Conservation (phyloP, 345 rosid genomes). For the Arabis alpina region DNA sequence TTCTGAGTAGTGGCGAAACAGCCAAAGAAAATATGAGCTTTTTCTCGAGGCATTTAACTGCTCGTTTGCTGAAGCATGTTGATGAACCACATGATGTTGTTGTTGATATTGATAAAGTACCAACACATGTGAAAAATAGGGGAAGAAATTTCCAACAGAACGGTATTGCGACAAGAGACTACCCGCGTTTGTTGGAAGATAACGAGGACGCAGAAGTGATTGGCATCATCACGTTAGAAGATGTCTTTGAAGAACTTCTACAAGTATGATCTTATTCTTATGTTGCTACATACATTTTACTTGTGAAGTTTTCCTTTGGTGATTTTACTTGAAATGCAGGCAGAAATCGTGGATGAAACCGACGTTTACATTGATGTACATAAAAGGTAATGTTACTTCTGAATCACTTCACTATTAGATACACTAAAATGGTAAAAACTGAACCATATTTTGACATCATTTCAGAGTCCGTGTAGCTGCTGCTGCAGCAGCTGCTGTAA, state of each 20-base stretch:
- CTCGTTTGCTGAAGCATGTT: constrained; percentile 60
- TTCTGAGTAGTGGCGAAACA: constrained; percentile 41
- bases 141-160: constrained; percentile 42
- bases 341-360: constrained; percentile 84
- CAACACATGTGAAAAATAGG: constrained; percentile 44
- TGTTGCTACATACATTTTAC: constrained; percentile 5
- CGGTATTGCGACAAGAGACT: constrained; percentile 41
- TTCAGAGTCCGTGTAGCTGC: constrained; percentile 75
- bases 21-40: constrained; percentile 41
- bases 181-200: constrained; percentile 52
- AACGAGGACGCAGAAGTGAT: constrained; percentile 77
- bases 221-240: constrained; percentile 84
- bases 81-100: constrained; percentile 43
- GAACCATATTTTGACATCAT: constrained; percentile 14
- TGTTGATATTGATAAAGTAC: constrained; percentile 57
- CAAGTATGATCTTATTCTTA: constrained; percentile 50
- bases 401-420: constrained; percentile 3
- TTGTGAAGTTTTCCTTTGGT: constrained; percentile 20
- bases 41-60: constrained; percentile 42
- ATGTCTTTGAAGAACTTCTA: constrained; percentile 87
- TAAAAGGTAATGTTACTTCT: constrained; percentile 54
- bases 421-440: not conserved
- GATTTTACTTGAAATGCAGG: constrained; percentile 49
- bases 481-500: constrained; percentile 61
- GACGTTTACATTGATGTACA: constrained; percentile 79